phyloP scores from a whole-genome alignment of 1,139 yeast species.

The Geotrichum klebahnii region DNA sequence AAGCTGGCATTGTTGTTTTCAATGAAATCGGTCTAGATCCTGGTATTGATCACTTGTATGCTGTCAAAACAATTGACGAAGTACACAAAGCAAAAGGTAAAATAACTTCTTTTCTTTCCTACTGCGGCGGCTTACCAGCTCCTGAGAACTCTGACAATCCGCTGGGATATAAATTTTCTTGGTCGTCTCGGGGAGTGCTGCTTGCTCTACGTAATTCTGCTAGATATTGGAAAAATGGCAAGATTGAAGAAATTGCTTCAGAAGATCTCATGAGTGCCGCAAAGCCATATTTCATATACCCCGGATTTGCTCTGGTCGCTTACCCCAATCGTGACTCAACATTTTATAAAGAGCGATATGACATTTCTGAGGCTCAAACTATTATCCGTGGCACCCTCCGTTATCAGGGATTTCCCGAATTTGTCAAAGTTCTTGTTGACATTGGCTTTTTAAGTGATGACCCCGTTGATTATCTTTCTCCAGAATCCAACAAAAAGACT shows the following conservation, averaged over 20 bases:
- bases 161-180: slow-evolving; percentile 95
- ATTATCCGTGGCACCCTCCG: slow-evolving; percentile 95
- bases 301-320: slow-evolving; percentile 90
- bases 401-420: slow-evolving; percentile 98
- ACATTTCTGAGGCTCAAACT: slow-evolving; percentile 95
- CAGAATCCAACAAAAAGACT: slow-evolving; percentile 36
- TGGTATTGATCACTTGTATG: slow-evolving; percentile 96
- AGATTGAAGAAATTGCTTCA: slow-evolving; percentile 72
- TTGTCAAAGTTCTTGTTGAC: slow-evolving; percentile 90
- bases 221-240: slow-evolving; percentile 79
- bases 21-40: slow-evolving; percentile 72
- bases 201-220: slow-evolving; percentile 93
- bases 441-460: slow-evolving; percentile 85
- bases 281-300: slow-evolving; percentile 89
- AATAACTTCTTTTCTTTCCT: slow-evolving; percentile 85
- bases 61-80: slow-evolving; percentile 95
- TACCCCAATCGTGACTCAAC: slow-evolving; percentile 99
- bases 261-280: slow-evolving; percentile 95
- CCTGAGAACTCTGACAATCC: slow-evolving; percentile 98
- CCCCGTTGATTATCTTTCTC: slow-evolving; percentile 53
- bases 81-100: slow-evolving; percentile 89
- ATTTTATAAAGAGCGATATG: slow-evolving; percentile 81
- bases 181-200: slow-evolving; percentile 97
- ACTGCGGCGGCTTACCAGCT: slow-evolving; percentile 98
- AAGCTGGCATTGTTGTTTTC: slow-evolving; percentile 49